Percentiles rank a stretch among this genome's conserved stretches.
These are phyloP conservation scores for Pugionium cornutum DNA, from an alignment of 345 rosid species.

Conservation along the genomic window DNA sequence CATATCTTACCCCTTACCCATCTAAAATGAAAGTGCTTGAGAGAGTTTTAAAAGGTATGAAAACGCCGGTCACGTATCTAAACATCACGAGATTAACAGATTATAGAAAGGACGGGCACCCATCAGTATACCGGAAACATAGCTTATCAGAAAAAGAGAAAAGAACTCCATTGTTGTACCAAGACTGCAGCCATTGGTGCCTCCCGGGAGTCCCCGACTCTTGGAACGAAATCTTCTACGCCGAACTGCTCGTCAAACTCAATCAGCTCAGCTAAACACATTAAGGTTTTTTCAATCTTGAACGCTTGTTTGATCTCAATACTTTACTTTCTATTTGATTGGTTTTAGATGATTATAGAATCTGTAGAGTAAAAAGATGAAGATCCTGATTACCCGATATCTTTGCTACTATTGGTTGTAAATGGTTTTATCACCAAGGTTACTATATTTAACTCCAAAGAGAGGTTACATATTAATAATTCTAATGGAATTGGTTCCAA, in stretches of 20 bases:
- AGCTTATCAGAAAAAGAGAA: conserved; percentile 48
- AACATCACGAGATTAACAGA: conserved; percentile 87
- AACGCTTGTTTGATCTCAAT: conserved; percentile 29
- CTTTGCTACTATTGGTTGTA: conserved; percentile 28
- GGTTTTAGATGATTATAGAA: conserved; percentile 31
- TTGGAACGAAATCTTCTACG: conserved; percentile 86
- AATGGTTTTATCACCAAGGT: conserved; percentile 28
- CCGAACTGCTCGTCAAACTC: conserved; percentile 62
- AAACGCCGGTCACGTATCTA: conserved; percentile 73
- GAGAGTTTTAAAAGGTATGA: conserved; percentile 70
- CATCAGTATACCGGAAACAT: conserved; percentile 74
- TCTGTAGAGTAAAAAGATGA: conserved; percentile 24
- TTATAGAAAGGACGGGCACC: conserved; percentile 89
- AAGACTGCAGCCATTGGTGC: conserved; percentile 98
- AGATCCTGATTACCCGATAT: conserved; percentile 1
- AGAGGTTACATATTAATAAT: conserved; percentile 18
- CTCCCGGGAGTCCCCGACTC: conserved; percentile 83
- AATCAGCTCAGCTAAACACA: conserved; percentile 20
- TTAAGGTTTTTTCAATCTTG: background rate
- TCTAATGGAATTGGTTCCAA: background rate
- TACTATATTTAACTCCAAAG: conserved; percentile 26
- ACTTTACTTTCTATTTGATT: conserved; percentile 18
- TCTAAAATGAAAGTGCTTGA: conserved; percentile 77
- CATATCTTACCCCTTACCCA: conserved; percentile 65
- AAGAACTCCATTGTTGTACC: conserved; percentile 53